Evolutionary conservation across 192 early-diverging fungal species (phyloP).

Genomic region (Backusella tarrabulga): DNA sequence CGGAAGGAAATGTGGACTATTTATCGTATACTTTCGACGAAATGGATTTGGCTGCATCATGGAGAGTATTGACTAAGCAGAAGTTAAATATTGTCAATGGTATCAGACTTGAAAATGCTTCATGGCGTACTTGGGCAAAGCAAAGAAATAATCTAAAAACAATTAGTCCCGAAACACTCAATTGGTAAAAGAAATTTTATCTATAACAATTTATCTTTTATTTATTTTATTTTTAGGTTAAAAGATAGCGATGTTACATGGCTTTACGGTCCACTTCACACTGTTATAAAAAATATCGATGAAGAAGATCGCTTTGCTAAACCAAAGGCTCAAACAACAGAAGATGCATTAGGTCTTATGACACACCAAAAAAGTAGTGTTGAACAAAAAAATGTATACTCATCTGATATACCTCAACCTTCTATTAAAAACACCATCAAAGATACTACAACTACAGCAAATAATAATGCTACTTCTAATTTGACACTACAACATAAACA

Average conservation of each 20-base stretch:
- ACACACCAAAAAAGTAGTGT: background rate
- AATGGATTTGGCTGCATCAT: conserved; percentile 61
- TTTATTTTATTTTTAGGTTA: conserved; percentile 37
- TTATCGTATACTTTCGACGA: conserved; percentile 59
- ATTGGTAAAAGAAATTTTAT: conserved; percentile 45
- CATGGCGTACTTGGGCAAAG: conserved; percentile 68
- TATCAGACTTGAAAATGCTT: conserved; percentile 64
- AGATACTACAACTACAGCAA: background rate
- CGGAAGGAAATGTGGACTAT: conserved; percentile 58
- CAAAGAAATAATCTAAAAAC: conserved; percentile 56
- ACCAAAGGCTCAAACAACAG: conserved; percentile 25
- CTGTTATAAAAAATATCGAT: conserved; percentile 33
- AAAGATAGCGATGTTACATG: conserved; percentile 68
- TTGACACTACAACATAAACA: conserved; percentile 5
- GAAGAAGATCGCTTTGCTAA: conserved; percentile 33
- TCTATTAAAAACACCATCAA: background rate
- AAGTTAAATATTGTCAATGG: conserved; percentile 61
- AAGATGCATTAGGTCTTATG: conserved; percentile 30
- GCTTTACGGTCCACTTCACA: conserved; percentile 68
- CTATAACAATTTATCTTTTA: background rate
- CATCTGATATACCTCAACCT: background rate
- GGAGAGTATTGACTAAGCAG: conserved; percentile 62
- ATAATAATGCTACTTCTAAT: background rate
- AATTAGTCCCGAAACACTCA: conserved; percentile 39
- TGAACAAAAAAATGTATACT: background rate